phyloP scores from a whole-genome alignment of 1,284 basidiomycete genomes.

The Fomitopsis schrenkii region DNA sequence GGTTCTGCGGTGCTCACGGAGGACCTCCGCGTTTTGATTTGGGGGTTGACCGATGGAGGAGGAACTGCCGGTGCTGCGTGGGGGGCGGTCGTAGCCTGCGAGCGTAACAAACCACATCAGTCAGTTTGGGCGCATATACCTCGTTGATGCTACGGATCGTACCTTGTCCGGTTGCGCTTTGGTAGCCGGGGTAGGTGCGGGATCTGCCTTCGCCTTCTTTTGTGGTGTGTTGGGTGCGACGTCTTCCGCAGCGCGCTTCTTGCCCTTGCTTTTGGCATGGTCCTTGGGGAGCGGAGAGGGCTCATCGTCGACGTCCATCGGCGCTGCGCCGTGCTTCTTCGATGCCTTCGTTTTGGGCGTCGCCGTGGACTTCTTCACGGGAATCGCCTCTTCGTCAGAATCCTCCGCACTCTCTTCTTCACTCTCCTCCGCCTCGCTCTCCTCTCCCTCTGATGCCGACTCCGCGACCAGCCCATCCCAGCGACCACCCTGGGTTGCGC shows the following conservation, averaged over 20 bases:
- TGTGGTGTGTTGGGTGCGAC: slow-evolving; percentile 28
- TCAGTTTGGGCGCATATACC: neutral
- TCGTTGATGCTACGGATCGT: neutral
- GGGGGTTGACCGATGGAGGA: neutral
- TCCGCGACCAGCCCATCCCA: slow-evolving; percentile 53
- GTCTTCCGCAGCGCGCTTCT: slow-evolving; percentile 36
- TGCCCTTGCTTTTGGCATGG: slow-evolving; percentile 39
- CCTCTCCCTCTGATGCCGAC: slow-evolving; percentile 13
- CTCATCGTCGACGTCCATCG: slow-evolving; percentile 3
- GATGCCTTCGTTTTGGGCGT: slow-evolving; percentile 1
- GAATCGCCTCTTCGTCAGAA: slow-evolving; percentile 21
- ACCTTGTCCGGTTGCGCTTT: slow-evolving; percentile 1
- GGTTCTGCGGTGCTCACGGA: slow-evolving; percentile 1
- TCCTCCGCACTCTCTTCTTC: slow-evolving; percentile 25
- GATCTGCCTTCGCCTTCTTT: slow-evolving; percentile 28
- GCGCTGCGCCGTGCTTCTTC: slow-evolving; percentile 14
- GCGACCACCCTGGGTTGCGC: slow-evolving; percentile 54
- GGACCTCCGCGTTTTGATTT: slow-evolving; percentile 24
- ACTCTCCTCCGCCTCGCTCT: slow-evolving; percentile 25
- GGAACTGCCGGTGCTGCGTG: neutral
- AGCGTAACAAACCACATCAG: neutral
- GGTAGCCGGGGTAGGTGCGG: slow-evolving; percentile 2
- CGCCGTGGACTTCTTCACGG: slow-evolving; percentile 10
- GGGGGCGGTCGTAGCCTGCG: too few relatives aligned
- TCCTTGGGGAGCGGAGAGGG: slow-evolving; percentile 5